A percentile compares a stretch with the other conserved stretches of the same genome.
These are phyloP conservation scores for Serendipita indica DNA, from an alignment of 768 basidiomycete species.

Conservation along the genomic window DNA sequence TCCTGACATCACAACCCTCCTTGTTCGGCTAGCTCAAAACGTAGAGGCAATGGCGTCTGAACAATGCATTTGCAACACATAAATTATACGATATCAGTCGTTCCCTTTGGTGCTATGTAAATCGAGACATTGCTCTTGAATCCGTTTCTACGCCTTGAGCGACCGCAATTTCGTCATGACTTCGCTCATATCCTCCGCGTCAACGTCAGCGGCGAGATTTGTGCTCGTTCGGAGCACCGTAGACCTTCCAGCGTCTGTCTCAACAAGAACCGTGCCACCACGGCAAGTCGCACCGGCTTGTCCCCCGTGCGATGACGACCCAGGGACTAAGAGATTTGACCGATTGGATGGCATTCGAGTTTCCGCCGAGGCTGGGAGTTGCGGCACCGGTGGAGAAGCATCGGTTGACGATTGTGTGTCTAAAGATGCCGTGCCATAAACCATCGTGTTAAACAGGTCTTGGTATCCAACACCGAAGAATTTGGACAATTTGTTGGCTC, in stretches of 20 bases:
- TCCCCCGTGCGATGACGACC: background rate
- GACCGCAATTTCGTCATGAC: background rate
- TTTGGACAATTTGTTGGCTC: conserved; percentile 39
- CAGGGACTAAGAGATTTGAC: background rate
- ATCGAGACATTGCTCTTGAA: no score
- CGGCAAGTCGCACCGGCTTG: background rate
- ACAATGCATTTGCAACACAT: no score
- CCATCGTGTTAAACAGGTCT: conserved; percentile 23
- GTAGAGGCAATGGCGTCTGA: no score
- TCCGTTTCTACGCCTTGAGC: background rate
- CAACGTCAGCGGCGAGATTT: background rate
- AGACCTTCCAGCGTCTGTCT: background rate
- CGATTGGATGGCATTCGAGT: background rate
- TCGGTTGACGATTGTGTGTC: background rate
- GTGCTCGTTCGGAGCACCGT: conserved; percentile 7
- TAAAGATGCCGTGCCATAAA: background rate
- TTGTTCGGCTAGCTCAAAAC: no score
- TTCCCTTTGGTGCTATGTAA: no score
- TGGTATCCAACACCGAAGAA: conserved; percentile 43
- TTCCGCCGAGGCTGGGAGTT: background rate
- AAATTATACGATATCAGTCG: no score
- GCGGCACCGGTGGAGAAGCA: background rate
- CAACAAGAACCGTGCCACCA: background rate
- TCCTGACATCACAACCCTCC: no score
- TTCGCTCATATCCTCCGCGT: background rate